phyloP scores from a whole-genome alignment of 495 filamentous ascomycete species.

The Polyplosphaeria fusca region DNA sequence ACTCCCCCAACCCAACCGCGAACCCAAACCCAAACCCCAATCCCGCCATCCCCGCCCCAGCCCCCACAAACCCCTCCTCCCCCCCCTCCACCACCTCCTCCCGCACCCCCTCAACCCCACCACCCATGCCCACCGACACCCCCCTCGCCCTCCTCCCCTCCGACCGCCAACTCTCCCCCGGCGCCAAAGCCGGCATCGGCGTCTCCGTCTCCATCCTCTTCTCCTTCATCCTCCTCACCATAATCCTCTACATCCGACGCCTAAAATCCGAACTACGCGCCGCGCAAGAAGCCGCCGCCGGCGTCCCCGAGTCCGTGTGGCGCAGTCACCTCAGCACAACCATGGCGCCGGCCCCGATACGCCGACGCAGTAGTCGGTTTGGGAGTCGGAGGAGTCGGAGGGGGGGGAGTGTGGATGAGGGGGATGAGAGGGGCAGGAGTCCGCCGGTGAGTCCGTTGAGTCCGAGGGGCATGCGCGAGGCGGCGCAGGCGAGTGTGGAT shows the following conservation, averaged over 20 bases:
- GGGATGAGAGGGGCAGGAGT: not conserved
- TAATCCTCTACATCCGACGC: constrained; percentile 24
- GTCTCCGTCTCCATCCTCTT: constrained; percentile 11
- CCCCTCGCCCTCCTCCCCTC: constrained; percentile 10
- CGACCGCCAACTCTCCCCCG: constrained; percentile 5
- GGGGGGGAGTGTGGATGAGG: not conserved
- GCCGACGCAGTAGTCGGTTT: constrained; percentile 3
- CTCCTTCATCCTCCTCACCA: constrained; percentile 3
- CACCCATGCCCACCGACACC: constrained; percentile 7
- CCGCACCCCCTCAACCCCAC: not conserved
- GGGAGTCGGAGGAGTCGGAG: not conserved
- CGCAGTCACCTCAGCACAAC: not conserved
- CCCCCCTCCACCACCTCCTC: not conserved
- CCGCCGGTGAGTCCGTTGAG: not conserved
- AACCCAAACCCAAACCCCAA: not conserved
- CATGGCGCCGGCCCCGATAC: not conserved
- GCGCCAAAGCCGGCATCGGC: constrained; percentile 20
- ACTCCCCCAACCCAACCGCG: not conserved
- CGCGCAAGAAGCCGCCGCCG: constrained; percentile 21
- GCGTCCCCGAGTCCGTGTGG: constrained; percentile 11
- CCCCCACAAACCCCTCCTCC: not conserved
- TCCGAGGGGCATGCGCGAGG: too few relatives aligned
- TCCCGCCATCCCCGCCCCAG: not conserved
- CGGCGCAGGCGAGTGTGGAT: not conserved
- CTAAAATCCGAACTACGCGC: constrained; percentile 16